phyloP scores from a whole-genome alignment of 257 asterid genomes.

The Solanum dulcamara region DNA sequence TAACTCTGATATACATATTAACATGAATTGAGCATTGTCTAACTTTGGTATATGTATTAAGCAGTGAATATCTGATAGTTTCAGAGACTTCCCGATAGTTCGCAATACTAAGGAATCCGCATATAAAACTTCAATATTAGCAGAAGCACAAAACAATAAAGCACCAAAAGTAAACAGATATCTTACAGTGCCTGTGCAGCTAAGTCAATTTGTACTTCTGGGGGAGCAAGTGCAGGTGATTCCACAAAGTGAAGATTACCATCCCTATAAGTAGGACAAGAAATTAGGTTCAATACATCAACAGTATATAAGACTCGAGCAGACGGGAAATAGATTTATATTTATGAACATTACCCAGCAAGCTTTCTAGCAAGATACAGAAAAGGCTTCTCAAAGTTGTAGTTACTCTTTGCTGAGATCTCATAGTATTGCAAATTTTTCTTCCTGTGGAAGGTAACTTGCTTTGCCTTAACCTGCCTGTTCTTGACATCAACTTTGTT shows the following conservation, averaged over 20 bases:
- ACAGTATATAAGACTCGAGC: neutral
- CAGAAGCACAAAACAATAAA: neutral
- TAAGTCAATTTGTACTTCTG: conserved; percentile 51
- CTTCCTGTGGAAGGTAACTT: conserved; percentile 67
- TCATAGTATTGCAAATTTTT: conserved; percentile 66
- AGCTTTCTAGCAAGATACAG: conserved; percentile 58
- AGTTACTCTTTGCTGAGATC: conserved; percentile 74
- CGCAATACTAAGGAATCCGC: neutral
- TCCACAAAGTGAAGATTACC: conserved; percentile 55
- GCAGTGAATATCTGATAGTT: neutral
- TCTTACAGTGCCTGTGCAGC: conserved; percentile 46
- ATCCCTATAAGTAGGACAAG: conserved; percentile 23
- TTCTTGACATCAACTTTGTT: conserved; percentile 76
- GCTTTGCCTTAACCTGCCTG: conserved; percentile 74
- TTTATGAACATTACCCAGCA: conserved; percentile 38
- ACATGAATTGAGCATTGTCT: neutral
- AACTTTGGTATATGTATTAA: neutral
- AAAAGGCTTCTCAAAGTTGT: conserved; percentile 82
- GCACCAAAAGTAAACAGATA: neutral
- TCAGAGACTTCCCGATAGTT: neutral
- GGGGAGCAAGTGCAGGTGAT: conserved; percentile 67
- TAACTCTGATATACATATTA: neutral
- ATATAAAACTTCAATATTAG: neutral
- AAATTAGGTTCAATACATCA: neutral
- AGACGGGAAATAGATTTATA: neutral